Evolutionary conservation across 805 yeast genomes (phyloP).

Genomic region (Candida adriatica): DNA sequence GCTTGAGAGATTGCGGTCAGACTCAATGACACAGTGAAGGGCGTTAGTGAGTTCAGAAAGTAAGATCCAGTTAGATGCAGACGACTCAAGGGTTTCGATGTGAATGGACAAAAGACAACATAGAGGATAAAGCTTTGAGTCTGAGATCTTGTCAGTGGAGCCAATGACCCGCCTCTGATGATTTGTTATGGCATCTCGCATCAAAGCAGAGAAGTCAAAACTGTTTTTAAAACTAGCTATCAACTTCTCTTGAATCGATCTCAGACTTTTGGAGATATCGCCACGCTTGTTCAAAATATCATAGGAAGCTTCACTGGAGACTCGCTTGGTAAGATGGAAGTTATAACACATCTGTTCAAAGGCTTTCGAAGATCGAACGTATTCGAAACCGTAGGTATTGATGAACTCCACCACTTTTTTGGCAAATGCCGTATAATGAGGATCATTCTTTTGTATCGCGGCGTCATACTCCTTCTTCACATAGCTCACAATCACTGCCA

Average conservation of each 20-base stretch:
- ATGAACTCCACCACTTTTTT: slow-evolving; percentile 15
- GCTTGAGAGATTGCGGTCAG: slow-evolving; percentile 11
- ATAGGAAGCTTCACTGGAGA: slow-evolving; percentile 6
- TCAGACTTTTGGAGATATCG: slow-evolving; percentile 12
- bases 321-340: slow-evolving; percentile 6
- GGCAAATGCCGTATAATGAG: slow-evolving; percentile 8
- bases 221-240: slow-evolving; percentile 7
- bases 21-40: slow-evolving; percentile 4
- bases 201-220: slow-evolving; percentile 5
- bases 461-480: slow-evolving; percentile 13
- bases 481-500: slow-evolving; percentile 12
- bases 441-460: slow-evolving; percentile 2
- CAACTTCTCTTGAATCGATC: slow-evolving; percentile 10
- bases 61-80: slow-evolving; percentile 16
- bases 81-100: slow-evolving; percentile 7
- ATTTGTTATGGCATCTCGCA: slow-evolving; percentile 5
- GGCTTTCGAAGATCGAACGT: slow-evolving; percentile 9
- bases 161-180: slow-evolving; percentile 6
- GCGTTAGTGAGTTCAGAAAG: slow-evolving; percentile 10
- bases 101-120: slow-evolving; percentile 17
- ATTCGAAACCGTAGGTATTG: slow-evolving; percentile 12
- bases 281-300: slow-evolving; percentile 11
- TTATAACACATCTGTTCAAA: slow-evolving; percentile 10
- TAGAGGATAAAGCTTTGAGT: slow-evolving; percentile 15
- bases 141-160: slow-evolving; percentile 4